phyloP scores from a whole-genome alignment of 495 filamentous ascomycete species.

The Hypomontagnella monticulosa region DNA sequence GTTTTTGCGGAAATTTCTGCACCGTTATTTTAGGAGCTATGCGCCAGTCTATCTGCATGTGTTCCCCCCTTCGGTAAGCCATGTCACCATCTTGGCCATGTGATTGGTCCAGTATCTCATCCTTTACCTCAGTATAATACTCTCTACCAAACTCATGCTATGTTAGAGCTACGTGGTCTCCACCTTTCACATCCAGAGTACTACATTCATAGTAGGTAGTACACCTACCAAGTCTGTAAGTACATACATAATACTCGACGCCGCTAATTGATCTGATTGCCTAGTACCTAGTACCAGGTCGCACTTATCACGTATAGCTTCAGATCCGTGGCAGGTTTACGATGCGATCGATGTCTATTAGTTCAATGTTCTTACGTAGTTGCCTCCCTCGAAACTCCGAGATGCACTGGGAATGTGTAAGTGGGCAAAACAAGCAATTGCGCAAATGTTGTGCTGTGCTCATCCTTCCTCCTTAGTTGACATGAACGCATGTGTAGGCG shows the following conservation, averaged over 20 bases:
- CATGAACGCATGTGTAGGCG: not conserved
- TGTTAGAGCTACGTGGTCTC: not conserved
- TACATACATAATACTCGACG: slow-evolving; percentile 5
- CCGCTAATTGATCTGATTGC: too few species aligned
- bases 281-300: too few species aligned
- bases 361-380: too few species aligned
- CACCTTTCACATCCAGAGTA: slow-evolving; percentile 27
- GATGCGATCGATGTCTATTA: too few species aligned
- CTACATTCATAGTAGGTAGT: too few species aligned
- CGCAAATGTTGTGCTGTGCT: too few species aligned
- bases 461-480: not conserved
- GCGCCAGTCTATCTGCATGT: slow-evolving; percentile 22
- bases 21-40: slow-evolving; percentile 43
- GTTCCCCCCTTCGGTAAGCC: slow-evolving; percentile 45
- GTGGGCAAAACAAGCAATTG: too few species aligned
- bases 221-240: too few species aligned
- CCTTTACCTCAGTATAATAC: slow-evolving; percentile 33
- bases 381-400: too few species aligned
- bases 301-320: too few species aligned
- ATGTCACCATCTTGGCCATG: slow-evolving; percentile 4
- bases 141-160: slow-evolving; percentile 25
- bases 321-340: too few species aligned
- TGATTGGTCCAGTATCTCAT: slow-evolving; percentile 29
- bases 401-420: too few species aligned
- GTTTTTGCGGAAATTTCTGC: slow-evolving; percentile 43